phyloP scores from a whole-genome alignment of 257 asterid genomes.

The Euphrasia confusa region DNA sequence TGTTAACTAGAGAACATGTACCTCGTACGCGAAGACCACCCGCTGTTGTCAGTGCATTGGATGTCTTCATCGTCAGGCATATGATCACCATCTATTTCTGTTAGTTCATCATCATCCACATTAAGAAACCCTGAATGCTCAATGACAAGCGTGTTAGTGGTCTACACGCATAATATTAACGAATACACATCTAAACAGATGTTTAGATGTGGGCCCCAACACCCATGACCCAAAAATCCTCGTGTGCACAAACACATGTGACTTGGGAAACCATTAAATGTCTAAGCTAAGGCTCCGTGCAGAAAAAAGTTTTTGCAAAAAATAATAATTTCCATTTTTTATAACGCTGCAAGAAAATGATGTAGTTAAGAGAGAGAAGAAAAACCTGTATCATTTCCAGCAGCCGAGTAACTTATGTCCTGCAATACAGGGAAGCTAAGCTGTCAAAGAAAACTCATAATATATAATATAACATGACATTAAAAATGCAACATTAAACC shows the following conservation, averaged over 20 bases:
- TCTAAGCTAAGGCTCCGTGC: neutral
- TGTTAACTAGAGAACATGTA: constrained; percentile 22
- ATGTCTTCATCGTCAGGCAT: constrained; percentile 53
- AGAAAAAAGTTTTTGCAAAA: constrained; percentile 2
- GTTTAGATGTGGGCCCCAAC: neutral
- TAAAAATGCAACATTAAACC: neutral
- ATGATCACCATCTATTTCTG: constrained; percentile 54
- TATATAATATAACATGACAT: neutral
- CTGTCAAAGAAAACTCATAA: constrained; percentile 16
- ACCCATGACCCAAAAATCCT: neutral
- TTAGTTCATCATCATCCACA: constrained; percentile 76
- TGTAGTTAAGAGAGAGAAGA: constrained; percentile 20
- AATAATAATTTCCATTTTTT: neutral
- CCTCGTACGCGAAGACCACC: constrained; percentile 99
- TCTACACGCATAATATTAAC: constrained; percentile 1
- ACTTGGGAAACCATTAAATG: neutral
- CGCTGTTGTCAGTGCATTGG: constrained; percentile 63
- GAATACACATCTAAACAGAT: constrained; percentile 2
- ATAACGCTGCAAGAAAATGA: neutral
- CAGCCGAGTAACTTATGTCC: constrained; percentile 46
- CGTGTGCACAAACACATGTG: neutral
- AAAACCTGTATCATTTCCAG: constrained; percentile 74
- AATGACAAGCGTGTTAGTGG: constrained; percentile 13
- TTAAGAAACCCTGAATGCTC: constrained; percentile 69
- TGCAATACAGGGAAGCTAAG: constrained; percentile 35